phyloP scores from a whole-genome alignment of 805 yeast genomes.

The Spathaspora passalidarum region DNA sequence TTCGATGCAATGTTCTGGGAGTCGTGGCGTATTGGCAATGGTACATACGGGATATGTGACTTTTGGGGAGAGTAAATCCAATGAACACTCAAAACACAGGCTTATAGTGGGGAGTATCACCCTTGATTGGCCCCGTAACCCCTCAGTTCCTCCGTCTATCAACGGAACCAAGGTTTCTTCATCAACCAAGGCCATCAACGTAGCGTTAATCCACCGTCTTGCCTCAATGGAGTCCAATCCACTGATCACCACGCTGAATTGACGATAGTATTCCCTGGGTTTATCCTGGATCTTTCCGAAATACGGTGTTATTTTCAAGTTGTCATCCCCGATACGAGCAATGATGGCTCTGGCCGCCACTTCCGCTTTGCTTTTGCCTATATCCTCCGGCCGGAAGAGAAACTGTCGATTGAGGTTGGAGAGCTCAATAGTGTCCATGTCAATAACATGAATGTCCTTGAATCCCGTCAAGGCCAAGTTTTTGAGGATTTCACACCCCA shows the following conservation, averaged over 20 bases:
- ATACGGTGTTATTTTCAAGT: constrained; percentile 51
- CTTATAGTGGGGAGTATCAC: constrained; percentile 81
- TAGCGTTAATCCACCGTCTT: constrained; percentile 80
- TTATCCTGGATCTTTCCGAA: constrained; percentile 61
- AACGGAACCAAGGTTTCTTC: constrained; percentile 43
- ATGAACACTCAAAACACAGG: constrained; percentile 91
- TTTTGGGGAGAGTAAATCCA: constrained; percentile 65
- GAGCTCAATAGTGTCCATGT: constrained; percentile 82
- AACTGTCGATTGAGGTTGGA: constrained; percentile 76
- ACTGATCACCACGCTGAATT: constrained; percentile 72
- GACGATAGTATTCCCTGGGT: constrained; percentile 57
- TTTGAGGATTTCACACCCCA: constrained; percentile 79
- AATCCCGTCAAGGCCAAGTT: constrained; percentile 71
- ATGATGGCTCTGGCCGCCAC: constrained; percentile 60
- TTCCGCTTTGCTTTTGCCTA: constrained; percentile 64
- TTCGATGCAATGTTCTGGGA: constrained; percentile 92
- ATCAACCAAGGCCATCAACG: constrained; percentile 62
- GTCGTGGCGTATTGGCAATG: constrained; percentile 88
- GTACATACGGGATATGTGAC: constrained; percentile 87
- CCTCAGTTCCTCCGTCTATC: constrained; percentile 96
- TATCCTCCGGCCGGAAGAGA: constrained; percentile 56
- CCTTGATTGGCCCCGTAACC: constrained; percentile 87
- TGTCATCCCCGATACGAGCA: constrained; percentile 37
- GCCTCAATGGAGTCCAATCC: constrained; percentile 91
- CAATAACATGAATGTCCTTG: constrained; percentile 61